Conservation (phyloP, 805 yeast species). For the Suhomyces prunicola region DNA sequence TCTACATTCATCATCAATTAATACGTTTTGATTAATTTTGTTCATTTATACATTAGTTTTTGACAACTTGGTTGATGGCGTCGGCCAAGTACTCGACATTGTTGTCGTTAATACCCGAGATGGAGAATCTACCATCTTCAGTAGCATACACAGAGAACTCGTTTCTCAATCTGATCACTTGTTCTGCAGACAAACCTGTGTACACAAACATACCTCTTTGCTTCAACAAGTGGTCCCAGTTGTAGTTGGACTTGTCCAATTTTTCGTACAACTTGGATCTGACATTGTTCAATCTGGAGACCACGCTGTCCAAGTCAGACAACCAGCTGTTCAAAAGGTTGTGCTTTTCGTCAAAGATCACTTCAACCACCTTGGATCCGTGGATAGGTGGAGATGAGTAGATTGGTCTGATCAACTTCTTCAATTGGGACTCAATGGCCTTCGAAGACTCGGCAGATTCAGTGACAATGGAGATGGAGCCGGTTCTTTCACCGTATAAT, state of each 20-base stretch:
- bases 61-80: conserved; percentile 52
- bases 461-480: conserved; percentile 67
- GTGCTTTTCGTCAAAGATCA: conserved; percentile 57
- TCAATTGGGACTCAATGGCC: conserved; percentile 74
- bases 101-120: conserved; percentile 79
- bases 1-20: neutral
- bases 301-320: conserved; percentile 73
- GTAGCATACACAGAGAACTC: conserved; percentile 82
- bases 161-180: conserved; percentile 66
- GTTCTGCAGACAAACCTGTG: conserved; percentile 74
- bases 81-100: conserved; percentile 76
- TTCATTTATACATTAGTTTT: conserved; percentile 12
- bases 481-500: conserved; percentile 57
- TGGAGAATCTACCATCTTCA: conserved; percentile 85
- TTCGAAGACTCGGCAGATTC: conserved; percentile 50
- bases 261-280: conserved; percentile 61
- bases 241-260: conserved; percentile 58
- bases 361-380: conserved; percentile 86
- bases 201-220: conserved; percentile 97
- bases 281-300: conserved; percentile 72
- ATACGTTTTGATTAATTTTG: neutral
- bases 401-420: conserved; percentile 78
- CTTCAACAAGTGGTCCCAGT: conserved; percentile 82
- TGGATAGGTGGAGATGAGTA: conserved; percentile 94
- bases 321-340: conserved; percentile 72